A percentile compares a stretch with the other conserved stretches of the same genome.
These are phyloP conservation scores for Cochlearia excelsa DNA, from an alignment of 345 rosid species.

Conservation along the genomic window DNA sequence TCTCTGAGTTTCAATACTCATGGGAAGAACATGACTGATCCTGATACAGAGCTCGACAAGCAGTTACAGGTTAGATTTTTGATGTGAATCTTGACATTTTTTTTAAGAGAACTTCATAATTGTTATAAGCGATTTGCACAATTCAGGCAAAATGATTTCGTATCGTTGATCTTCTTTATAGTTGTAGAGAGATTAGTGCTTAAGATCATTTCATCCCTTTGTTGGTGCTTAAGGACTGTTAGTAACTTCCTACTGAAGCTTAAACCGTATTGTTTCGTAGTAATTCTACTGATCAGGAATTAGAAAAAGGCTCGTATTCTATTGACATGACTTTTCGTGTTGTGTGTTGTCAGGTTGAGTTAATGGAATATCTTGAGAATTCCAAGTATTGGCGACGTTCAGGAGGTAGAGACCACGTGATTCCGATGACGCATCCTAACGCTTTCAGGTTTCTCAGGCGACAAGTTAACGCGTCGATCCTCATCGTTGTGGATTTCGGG, in stretches of 20 bases:
- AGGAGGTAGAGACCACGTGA: conserved; percentile 89
- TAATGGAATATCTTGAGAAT: conserved; percentile 56
- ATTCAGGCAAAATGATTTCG: neutral
- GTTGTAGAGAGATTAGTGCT: neutral
- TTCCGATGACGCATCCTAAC: conserved; percentile 99
- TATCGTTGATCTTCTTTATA: neutral
- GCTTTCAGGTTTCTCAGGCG: conserved; percentile 92
- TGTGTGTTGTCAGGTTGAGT: conserved; percentile 58
- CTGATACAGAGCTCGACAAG: conserved; percentile 77
- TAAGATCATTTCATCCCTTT: neutral
- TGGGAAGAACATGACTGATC: conserved; percentile 92
- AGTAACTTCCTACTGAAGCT: no score
- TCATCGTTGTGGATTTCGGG: conserved; percentile 87
- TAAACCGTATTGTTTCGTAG: neutral
- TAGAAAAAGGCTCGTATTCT: neutral
- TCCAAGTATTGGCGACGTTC: conserved; percentile 92
- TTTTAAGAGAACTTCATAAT: neutral
- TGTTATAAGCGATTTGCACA: neutral
- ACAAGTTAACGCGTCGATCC: conserved; percentile 79
- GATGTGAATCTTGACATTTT: neutral
- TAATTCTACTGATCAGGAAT: conserved; percentile 1
- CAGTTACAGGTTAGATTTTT: conserved; percentile 62
- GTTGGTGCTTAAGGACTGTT: no score
- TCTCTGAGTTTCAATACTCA: conserved; percentile 87
- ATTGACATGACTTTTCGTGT: neutral